Conservation (phyloP, 176 grass and related monocot genomes). For the Oryza glumipatula region DNA sequence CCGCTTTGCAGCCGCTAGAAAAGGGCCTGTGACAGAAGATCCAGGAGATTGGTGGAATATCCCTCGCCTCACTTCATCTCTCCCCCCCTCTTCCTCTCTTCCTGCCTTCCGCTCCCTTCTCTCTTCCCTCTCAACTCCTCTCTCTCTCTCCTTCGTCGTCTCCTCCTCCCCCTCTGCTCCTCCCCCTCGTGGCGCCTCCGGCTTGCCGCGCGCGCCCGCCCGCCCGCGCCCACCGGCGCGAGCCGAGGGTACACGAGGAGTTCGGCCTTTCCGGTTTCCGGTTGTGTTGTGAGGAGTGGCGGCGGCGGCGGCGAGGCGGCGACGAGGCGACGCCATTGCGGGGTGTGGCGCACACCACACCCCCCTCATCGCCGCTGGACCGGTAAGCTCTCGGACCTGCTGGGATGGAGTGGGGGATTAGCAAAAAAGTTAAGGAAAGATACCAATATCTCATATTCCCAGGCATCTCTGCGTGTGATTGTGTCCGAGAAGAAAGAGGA, state of each 20-base stretch:
- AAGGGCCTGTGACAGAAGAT: conserved; percentile 20
- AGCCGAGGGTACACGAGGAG: not conserved
- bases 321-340: not conserved
- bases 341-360: not conserved
- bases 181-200: not conserved
- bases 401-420: not conserved
- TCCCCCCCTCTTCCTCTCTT: too few relatives aligned
- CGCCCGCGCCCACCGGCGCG: too few relatives aligned
- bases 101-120: not conserved
- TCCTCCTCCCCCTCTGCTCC: not conserved
- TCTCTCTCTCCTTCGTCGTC: too few relatives aligned
- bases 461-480: too few relatives aligned
- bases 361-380: not conserved
- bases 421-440: too few relatives aligned
- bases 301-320: too few relatives aligned
- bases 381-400: not conserved
- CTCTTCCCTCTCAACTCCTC: too few relatives aligned
- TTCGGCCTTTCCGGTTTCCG: not conserved
- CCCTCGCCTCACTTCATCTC: not conserved
- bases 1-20: not conserved
- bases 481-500: too few relatives aligned
- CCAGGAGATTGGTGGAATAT: conserved; percentile 5
- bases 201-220: not conserved
- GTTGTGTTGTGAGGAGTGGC: not conserved
- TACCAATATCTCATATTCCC: too few relatives aligned